Percentiles rank a stretch among this genome's conserved stretches.
These are phyloP conservation scores for Ustilago sp. DNA, from an alignment of 1,284 basidiomycete species.

Conservation along the genomic window DNA sequence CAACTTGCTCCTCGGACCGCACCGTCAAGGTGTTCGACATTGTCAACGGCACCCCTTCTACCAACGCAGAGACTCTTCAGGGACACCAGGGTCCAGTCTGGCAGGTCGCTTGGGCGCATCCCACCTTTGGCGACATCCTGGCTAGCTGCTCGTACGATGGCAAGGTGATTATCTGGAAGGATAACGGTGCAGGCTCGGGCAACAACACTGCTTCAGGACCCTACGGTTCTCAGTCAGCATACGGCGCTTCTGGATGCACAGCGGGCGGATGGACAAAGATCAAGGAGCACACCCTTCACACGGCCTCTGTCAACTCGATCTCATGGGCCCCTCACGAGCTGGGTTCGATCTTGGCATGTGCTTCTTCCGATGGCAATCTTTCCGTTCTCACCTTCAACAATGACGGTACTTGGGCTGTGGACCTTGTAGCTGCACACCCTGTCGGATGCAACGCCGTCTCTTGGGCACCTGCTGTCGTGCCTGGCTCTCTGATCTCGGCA, in stretches of 20 bases:
- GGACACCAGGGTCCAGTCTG: conserved; percentile 93
- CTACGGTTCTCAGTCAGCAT: conserved; percentile 48
- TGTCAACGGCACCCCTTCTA: conserved; percentile 81
- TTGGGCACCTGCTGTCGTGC: conserved; percentile 92
- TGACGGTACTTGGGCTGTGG: conserved; percentile 94
- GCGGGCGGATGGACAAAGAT: conserved; percentile 84
- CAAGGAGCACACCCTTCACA: conserved; percentile 94
- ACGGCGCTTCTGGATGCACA: conserved; percentile 38
- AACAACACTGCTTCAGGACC: conserved; percentile 71
- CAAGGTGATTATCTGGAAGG: conserved; percentile 98
- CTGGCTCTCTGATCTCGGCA: conserved; percentile 75
- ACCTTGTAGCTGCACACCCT: conserved; percentile 94
- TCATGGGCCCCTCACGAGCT: conserved; percentile 98
- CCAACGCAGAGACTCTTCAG: conserved; percentile 71
- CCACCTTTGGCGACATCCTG: conserved; percentile 89
- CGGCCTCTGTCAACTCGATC: conserved; percentile 92
- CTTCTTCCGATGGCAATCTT: conserved; percentile 97
- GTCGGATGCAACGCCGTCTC: conserved; percentile 97
- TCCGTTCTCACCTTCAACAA: conserved; percentile 98
- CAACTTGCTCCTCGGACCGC: conserved; percentile 95
- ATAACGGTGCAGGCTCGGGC: conserved; percentile 73
- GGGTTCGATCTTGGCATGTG: conserved; percentile 94
- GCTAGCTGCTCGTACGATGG: conserved; percentile 98
- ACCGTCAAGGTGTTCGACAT: conserved; percentile 97
- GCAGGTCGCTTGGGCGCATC: conserved; percentile 99